Percentiles rank a stretch among this genome's conserved stretches.
Evolutionary conservation across 441 rosid species (phyloP).

Genomic region (Euphorbia schlechtendalii): DNA sequence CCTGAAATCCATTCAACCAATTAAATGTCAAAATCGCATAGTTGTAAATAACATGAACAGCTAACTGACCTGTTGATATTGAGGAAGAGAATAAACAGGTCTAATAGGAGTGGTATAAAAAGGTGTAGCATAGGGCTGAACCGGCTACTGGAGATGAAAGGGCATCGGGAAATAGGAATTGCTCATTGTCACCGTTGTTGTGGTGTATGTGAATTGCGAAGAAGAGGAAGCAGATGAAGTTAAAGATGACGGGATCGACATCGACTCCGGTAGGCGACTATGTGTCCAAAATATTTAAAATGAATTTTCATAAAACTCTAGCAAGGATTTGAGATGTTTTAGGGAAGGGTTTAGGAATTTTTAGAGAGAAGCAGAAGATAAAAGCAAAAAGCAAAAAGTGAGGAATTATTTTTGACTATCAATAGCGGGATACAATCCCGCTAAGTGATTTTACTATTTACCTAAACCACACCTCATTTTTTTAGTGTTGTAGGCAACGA

Average conservation of each 20-base stretch:
- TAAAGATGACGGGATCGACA: conserved; percentile 27
- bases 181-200: conserved; percentile 20
- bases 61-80: conserved; percentile 63
- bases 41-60: neutral
- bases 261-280: conserved; percentile 2
- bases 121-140: conserved; percentile 34
- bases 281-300: too few relatives aligned
- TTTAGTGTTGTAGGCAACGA: too few relatives aligned
- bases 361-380: too few relatives aligned
- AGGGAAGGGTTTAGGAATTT: too few relatives aligned
- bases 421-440: too few relatives aligned
- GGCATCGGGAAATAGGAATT: conserved; percentile 41
- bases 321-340: too few relatives aligned
- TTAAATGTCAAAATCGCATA: neutral
- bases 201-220: conserved; percentile 34
- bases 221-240: conserved; percentile 5
- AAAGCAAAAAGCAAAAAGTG: too few relatives aligned
- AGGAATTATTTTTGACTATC: too few relatives aligned
- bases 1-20: neutral
- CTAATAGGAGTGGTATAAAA: conserved; percentile 48
- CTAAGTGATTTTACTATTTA: too few relatives aligned
- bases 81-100: conserved; percentile 65
- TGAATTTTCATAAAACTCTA: too few relatives aligned
- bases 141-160: conserved; percentile 39
- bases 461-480: too few relatives aligned